Percentiles rank a stretch among this genome's conserved stretches.
Evolutionary conservation across 306 rosid species (phyloP).

Genomic region (Acacia acuminata): DNA sequence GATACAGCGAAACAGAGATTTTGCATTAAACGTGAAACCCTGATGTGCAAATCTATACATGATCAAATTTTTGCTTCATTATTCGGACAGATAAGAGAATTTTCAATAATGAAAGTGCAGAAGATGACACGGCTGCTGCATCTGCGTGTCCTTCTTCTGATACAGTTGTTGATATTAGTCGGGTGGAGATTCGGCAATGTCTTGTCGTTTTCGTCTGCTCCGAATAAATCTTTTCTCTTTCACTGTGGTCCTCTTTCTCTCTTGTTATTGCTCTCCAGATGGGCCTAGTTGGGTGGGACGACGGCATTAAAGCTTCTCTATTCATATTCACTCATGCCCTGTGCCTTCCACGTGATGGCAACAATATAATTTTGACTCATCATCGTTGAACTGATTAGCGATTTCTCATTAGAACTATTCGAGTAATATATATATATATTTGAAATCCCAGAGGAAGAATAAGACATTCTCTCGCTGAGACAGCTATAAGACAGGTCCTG

Average conservation of each 20-base stretch:
- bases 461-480: conserved; percentile 45
- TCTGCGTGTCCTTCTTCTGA: conserved; percentile 17
- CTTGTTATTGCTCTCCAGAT: conserved; percentile 23
- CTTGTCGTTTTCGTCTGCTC: conserved; percentile 40
- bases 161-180: conserved; percentile 37
- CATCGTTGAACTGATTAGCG: conserved; percentile 25
- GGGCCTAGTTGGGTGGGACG: conserved; percentile 22
- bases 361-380: conserved; percentile 1
- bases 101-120: conserved; percentile 1
- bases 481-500: conserved; percentile 60
- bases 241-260: conserved; percentile 42
- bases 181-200: conserved; percentile 41
- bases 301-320: background rate
- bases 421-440: background rate
- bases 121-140: conserved; percentile 39
- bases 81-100: background rate
- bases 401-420: background rate
- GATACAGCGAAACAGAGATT: background rate
- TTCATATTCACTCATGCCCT: conserved; percentile 45
- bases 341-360: conserved; percentile 27
- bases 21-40: background rate
- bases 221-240: conserved; percentile 36
- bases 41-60: background rate
- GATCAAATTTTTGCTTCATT: background rate
- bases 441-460: conserved; percentile 33